Percentiles rank a stretch among this genome's conserved stretches.
These are phyloP conservation scores for Spizellomyces sp. DNA, from an alignment of 192 early-diverging fungal genomes.

Conservation along the genomic window DNA sequence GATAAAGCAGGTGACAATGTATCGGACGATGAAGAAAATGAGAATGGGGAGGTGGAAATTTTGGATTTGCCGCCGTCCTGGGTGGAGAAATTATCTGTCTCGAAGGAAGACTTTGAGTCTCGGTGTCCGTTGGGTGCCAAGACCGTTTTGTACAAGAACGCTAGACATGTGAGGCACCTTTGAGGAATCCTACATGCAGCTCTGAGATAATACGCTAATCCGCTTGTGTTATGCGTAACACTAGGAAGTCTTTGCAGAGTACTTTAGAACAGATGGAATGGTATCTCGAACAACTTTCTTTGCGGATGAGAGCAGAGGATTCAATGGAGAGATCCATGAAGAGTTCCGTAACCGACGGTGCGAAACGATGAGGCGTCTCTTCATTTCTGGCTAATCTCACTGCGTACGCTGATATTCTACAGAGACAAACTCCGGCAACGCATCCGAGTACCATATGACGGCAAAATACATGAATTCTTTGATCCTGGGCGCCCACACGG, in stretches of 20 bases:
- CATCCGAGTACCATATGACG: slow-evolving; percentile 43
- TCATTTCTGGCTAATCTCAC: too few species aligned
- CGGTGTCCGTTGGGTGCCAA: slow-evolving; percentile 56
- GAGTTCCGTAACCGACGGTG: slow-evolving; percentile 54
- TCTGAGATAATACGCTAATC: neutral
- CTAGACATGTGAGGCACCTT: slow-evolving; percentile 33
- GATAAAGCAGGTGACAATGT: slow-evolving; percentile 40
- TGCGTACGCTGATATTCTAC: neutral
- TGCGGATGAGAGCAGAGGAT: slow-evolving; percentile 44
- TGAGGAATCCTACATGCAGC: neutral
- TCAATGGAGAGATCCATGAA: slow-evolving; percentile 54
- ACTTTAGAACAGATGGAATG: slow-evolving; percentile 59
- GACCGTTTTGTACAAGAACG: slow-evolving; percentile 50
- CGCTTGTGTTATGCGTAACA: neutral
- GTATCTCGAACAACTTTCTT: slow-evolving; percentile 56
- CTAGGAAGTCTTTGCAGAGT: slow-evolving; percentile 62
- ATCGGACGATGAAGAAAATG: slow-evolving; percentile 48
- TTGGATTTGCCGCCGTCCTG: slow-evolving; percentile 60
- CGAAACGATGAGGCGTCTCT: neutral
- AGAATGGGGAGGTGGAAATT: slow-evolving; percentile 37
- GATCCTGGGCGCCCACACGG: slow-evolving; percentile 55
- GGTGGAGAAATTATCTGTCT: slow-evolving; percentile 50
- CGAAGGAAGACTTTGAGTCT: slow-evolving; percentile 55
- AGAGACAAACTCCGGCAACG: slow-evolving; percentile 56
- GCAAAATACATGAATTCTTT: slow-evolving; percentile 55